A percentile compares a stretch with the other conserved stretches of the same genome.
These are phyloP conservation scores for Talaromyces islandicus DNA, from an alignment of 2,329 filamentous ascomycete species.

Conservation along the genomic window DNA sequence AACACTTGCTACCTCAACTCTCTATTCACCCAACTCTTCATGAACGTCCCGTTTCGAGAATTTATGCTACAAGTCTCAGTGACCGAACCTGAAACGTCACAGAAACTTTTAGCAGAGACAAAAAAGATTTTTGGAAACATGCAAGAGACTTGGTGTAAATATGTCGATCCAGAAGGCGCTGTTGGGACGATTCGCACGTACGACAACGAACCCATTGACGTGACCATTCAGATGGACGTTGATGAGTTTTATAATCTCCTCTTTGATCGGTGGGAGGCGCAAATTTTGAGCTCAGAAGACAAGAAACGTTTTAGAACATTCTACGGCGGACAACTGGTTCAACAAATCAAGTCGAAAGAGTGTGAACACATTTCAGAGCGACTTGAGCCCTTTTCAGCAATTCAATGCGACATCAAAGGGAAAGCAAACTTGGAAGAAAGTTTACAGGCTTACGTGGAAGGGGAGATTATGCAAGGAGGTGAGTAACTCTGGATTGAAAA, in stretches of 20 bases:
- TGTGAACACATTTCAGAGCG: slow-evolving; percentile 90
- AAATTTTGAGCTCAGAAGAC: slow-evolving; percentile 61
- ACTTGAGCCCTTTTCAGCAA: slow-evolving; percentile 84
- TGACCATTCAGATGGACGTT: slow-evolving; percentile 91
- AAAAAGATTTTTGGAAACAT: slow-evolving; percentile 77
- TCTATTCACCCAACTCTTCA: slow-evolving; percentile 87
- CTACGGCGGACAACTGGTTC: slow-evolving; percentile 85
- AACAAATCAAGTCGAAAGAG: slow-evolving; percentile 92
- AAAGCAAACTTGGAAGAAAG: slow-evolving; percentile 80
- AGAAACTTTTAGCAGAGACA: slow-evolving; percentile 68
- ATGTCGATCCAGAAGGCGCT: slow-evolving; percentile 65
- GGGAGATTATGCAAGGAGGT: slow-evolving; percentile 91
- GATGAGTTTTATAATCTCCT: slow-evolving; percentile 96
- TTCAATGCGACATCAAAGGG: slow-evolving; percentile 94
- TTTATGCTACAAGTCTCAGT: slow-evolving; percentile 70
- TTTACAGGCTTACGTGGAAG: slow-evolving; percentile 88
- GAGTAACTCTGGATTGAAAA: slow-evolving; percentile 19
- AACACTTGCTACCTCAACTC: slow-evolving; percentile 99
- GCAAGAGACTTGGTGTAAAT: slow-evolving; percentile 73
- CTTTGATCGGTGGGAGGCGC: slow-evolving; percentile 83
- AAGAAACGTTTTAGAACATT: slow-evolving; percentile 73
- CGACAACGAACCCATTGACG: slow-evolving; percentile 76
- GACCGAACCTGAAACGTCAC: slow-evolving; percentile 49
- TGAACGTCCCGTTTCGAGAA: slow-evolving; percentile 80
- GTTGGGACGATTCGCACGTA: slow-evolving; percentile 75